Conservation (phyloP, 371 early-diverging fungal genomes). For the Syncephalastrum monosporum region DNA sequence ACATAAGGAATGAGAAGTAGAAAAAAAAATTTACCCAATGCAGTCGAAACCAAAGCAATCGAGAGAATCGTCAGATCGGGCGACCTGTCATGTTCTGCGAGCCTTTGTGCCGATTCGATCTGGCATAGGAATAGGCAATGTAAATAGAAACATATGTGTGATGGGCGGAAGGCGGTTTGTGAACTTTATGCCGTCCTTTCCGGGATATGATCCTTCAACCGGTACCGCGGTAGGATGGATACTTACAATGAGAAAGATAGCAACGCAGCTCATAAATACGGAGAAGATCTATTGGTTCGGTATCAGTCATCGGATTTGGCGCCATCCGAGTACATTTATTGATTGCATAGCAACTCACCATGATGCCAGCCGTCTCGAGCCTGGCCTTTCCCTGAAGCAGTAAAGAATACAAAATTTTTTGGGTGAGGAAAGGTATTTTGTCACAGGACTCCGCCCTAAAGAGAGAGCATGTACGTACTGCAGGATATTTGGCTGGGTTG, state of each 20-base stretch:
- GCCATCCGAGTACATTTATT: background rate
- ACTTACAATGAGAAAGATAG: slow-evolving; percentile 80
- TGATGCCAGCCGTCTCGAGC: slow-evolving; percentile 92
- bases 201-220: background rate
- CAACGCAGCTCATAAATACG: slow-evolving; percentile 87
- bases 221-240: background rate
- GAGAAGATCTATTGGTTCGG: slow-evolving; percentile 53
- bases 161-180: too few species aligned
- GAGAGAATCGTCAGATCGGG: slow-evolving; percentile 60
- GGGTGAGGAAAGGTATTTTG: too few species aligned
- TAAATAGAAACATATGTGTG: slow-evolving; percentile 1
- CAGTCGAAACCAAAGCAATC: slow-evolving; percentile 66
- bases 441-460: background rate
- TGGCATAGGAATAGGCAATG: slow-evolving; percentile 10
- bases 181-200: too few species aligned
- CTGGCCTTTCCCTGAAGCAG: slow-evolving; percentile 73
- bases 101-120: slow-evolving; percentile 64
- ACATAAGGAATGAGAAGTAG: too few species aligned
- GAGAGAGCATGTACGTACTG: slow-evolving; percentile 38
- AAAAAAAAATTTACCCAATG: slow-evolving; percentile 53
- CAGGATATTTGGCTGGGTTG: slow-evolving; percentile 76
- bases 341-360: slow-evolving; percentile 45
- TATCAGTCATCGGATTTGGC: background rate
- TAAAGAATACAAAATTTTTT: background rate
- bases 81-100: slow-evolving; percentile 31